phyloP scores from a whole-genome alignment of 805 yeast species.

The Cyberlindnera subsufficiens region DNA sequence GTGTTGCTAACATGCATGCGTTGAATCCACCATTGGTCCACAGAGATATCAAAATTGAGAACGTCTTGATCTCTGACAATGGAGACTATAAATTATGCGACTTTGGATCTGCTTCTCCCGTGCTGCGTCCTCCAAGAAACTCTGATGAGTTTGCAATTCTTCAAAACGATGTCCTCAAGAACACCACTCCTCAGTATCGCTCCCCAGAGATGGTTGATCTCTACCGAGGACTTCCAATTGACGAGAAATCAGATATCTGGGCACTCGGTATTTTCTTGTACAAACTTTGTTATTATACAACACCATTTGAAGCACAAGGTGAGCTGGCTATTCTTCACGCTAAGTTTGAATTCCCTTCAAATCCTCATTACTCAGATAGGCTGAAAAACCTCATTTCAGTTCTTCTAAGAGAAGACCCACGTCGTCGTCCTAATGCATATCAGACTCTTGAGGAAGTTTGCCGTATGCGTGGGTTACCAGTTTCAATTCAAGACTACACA shows the following conservation, averaged over 20 bases:
- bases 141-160: constrained; percentile 53
- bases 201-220: constrained; percentile 83
- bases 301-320: constrained; percentile 70
- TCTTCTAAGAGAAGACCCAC: constrained; percentile 59
- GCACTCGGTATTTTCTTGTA: constrained; percentile 76
- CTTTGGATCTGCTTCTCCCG: constrained; percentile 73
- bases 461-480: constrained; percentile 47
- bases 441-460: constrained; percentile 68
- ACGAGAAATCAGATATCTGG: constrained; percentile 84
- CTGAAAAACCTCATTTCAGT: constrained; percentile 59
- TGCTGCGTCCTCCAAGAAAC: constrained; percentile 55
- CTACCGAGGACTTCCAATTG: constrained; percentile 60
- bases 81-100: constrained; percentile 69
- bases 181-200: constrained; percentile 82
- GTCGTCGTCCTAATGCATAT: constrained; percentile 65
- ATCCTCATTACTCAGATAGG: constrained; percentile 54
- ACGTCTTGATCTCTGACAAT: constrained; percentile 56
- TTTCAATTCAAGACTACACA: constrained; percentile 34
- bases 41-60: constrained; percentile 79
- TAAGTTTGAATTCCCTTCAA: constrained; percentile 43
- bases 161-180: constrained; percentile 65
- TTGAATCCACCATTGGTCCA: constrained; percentile 67
- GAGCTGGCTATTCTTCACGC: constrained; percentile 61
- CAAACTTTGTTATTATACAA: constrained; percentile 74
- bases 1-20: constrained; percentile 75